A percentile compares a stretch with the other conserved stretches of the same genome.
These are phyloP conservation scores for Aspergillus pseudonomiae DNA, from an alignment of 2,329 filamentous ascomycete species.

Conservation along the genomic window DNA sequence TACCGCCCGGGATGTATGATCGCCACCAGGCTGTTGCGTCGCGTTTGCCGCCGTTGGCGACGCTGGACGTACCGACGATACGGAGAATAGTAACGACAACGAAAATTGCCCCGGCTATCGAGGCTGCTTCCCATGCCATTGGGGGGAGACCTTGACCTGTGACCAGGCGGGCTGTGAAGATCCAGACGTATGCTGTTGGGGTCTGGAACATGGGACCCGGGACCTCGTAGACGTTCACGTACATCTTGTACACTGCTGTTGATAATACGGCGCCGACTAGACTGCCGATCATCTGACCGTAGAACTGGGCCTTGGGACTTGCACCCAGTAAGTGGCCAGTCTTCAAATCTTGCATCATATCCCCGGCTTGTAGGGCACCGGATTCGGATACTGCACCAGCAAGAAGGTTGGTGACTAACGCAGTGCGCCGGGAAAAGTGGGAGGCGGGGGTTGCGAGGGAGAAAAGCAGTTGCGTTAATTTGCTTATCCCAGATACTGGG, in stretches of 20 bases:
- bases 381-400: constrained; percentile 86
- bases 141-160: constrained; percentile 85
- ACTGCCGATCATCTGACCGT: constrained; percentile 90
- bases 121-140: constrained; percentile 80
- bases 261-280: constrained; percentile 83
- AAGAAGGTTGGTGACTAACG: constrained; percentile 92
- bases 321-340: constrained; percentile 92
- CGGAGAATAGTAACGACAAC: constrained; percentile 70
- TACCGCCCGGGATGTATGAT: constrained; percentile 81
- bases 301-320: constrained; percentile 92
- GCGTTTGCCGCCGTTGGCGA: constrained; percentile 34
- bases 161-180: constrained; percentile 91
- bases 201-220: constrained; percentile 90
- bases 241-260: constrained; percentile 84
- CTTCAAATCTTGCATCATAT: constrained; percentile 96
- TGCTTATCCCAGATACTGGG: constrained; percentile 93
- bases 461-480: constrained; percentile 94
- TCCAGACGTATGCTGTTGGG: constrained; percentile 94
- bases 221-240: constrained; percentile 85
- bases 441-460: constrained; percentile 82
- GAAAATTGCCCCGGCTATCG: constrained; percentile 75
- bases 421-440: constrained; percentile 74
- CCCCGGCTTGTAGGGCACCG: constrained; percentile 89
- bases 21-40: constrained; percentile 62
- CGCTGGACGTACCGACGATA: constrained; percentile 54